These are phyloP conservation scores for Bromus sterilis DNA, from an alignment of 176 grass and related monocot species.

Conservation along the genomic window DNA sequence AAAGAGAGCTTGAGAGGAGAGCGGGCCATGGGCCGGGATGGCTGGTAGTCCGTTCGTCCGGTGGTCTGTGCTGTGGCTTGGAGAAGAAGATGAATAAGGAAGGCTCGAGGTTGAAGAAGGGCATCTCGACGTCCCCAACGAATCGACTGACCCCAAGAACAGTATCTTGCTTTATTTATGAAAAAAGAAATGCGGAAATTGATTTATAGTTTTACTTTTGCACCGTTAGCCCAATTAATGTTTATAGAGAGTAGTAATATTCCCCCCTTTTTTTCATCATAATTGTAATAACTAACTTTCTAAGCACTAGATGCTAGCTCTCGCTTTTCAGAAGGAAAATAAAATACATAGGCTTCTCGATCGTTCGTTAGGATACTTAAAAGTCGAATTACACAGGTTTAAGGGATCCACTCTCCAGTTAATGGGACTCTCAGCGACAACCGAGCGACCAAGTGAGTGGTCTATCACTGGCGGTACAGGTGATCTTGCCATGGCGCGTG, in stretches of 20 bases:
- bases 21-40: too few species aligned
- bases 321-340: background rate
- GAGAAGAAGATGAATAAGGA: too few species aligned
- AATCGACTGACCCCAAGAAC: too few species aligned
- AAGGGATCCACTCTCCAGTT: background rate
- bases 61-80: too few species aligned
- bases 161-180: background rate
- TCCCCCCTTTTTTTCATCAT: background rate
- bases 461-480: background rate
- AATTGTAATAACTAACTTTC: too few species aligned
- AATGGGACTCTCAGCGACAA: background rate
- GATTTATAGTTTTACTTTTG: background rate
- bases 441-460: background rate
- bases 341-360: too few species aligned
- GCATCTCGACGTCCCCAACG: too few species aligned
- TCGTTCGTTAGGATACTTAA: background rate
- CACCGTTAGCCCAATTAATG: background rate
- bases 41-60: too few species aligned
- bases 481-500: background rate
- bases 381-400: background rate
- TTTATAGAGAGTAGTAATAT: background rate
- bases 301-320: background rate
- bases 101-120: too few species aligned
- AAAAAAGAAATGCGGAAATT: too few species aligned
- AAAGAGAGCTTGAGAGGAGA: too few species aligned